A percentile compares a stretch with the other conserved stretches of the same genome.
These are phyloP conservation scores for Monosporascus sp. DNA, from an alignment of 2,329 filamentous ascomycete species.

Conservation along the genomic window DNA sequence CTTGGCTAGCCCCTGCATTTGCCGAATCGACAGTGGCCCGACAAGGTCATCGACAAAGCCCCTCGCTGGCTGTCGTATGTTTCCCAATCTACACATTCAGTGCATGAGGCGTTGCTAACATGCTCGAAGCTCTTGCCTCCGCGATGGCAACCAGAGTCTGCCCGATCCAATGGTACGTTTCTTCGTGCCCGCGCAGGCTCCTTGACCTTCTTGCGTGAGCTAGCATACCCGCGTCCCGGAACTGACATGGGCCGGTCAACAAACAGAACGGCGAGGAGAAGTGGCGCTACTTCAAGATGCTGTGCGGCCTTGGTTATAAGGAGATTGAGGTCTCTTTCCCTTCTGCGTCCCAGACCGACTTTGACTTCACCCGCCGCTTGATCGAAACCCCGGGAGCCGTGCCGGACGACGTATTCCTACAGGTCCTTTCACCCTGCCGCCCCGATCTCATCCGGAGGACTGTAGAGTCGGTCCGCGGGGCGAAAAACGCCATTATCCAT, in stretches of 20 bases:
- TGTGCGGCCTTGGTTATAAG: conserved; percentile 21
- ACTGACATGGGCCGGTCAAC: no score
- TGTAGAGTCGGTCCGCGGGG: conserved; percentile 10
- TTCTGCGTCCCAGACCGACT: conserved; percentile 21
- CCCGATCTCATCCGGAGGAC: conserved; percentile 9
- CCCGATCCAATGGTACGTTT: conserved; percentile 2
- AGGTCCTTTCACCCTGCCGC: conserved; percentile 21
- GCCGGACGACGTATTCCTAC: conserved; percentile 20
- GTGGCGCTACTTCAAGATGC: conserved; percentile 19
- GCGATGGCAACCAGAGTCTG: conserved; percentile 45
- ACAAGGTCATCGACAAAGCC: conserved; percentile 24
- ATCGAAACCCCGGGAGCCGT: conserved; percentile 12
- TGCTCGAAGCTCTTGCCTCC: conserved; percentile 41
- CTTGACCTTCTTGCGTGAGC: no score
- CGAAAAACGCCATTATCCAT: conserved; percentile 11
- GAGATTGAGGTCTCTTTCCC: conserved; percentile 24
- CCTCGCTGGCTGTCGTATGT: conserved; percentile 59
- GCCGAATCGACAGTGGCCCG: conserved; percentile 4
- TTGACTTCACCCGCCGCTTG: conserved; percentile 17
- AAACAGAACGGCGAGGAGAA: conserved; percentile 8
- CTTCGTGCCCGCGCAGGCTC: no score
- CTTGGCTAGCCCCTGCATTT: no score
- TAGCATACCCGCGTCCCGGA: no score
- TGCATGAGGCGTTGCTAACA: no score
- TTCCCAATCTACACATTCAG: no score